These are phyloP conservation scores for Annona cherimola DNA, from an alignment of 164 flowering plant genomes.

Conservation along the genomic window DNA sequence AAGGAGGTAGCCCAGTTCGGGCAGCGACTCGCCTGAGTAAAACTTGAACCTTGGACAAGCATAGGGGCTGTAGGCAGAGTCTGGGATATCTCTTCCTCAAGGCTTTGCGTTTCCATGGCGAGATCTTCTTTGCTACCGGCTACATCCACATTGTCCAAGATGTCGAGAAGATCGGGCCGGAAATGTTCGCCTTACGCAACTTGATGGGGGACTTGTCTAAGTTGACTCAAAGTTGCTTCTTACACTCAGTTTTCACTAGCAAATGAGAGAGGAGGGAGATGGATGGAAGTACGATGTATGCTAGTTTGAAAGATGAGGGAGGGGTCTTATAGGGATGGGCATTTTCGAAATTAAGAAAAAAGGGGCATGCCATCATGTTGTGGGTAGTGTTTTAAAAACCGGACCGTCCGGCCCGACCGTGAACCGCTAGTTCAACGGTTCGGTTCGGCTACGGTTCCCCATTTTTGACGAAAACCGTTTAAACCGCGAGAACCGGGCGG, in stretches of 20 bases:
- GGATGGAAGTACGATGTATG: neutral
- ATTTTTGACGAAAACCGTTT: no score
- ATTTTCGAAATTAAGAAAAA: no score
- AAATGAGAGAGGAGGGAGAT: neutral
- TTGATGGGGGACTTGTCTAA: neutral
- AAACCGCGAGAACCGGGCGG: no score
- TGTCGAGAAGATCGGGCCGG: conserved; percentile 4
- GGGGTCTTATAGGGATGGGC: neutral
- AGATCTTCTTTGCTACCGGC: conserved; percentile 1
- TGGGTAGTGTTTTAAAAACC: no score
- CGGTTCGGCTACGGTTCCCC: no score
- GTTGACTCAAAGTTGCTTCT: neutral
- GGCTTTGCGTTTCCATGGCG: conserved; percentile 4
- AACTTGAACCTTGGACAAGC: neutral
- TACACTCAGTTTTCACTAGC: neutral
- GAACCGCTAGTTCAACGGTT: no score
- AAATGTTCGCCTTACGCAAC: neutral
- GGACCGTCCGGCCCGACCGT: no score
- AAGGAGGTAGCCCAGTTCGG: conserved; percentile 53
- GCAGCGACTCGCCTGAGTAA: conserved; percentile 26
- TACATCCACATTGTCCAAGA: neutral
- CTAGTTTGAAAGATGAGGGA: neutral
- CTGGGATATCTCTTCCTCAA: conserved; percentile 7
- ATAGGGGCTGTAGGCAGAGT: neutral
- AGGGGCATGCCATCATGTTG: no score